Percentiles rank a stretch among this genome's conserved stretches.
These are phyloP conservation scores for Lagenaria siceraria DNA, from an alignment of 306 rosid species.

Conservation along the genomic window DNA sequence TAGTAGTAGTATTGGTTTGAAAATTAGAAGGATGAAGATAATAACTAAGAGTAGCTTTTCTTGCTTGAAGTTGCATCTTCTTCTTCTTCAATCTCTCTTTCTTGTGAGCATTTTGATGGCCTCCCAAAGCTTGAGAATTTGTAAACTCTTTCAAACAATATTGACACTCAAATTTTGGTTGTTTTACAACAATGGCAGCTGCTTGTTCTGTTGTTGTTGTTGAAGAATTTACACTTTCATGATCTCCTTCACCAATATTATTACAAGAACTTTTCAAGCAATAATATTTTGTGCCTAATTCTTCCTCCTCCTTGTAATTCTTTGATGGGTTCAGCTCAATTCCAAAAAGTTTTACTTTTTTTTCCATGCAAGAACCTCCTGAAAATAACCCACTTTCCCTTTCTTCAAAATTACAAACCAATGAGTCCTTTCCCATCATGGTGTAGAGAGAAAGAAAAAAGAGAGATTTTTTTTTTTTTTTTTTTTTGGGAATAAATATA, in stretches of 20 bases:
- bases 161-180: conserved; percentile 64
- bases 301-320: conserved; percentile 12
- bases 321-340: conserved; percentile 54
- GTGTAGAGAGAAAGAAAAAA: background rate
- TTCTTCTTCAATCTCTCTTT: conserved; percentile 96
- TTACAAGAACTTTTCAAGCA: conserved; percentile 22
- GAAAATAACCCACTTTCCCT: conserved; percentile 12
- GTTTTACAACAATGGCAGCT: background rate
- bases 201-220: conserved; percentile 6
- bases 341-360: conserved; percentile 77
- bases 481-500: background rate
- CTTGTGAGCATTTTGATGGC: conserved; percentile 97
- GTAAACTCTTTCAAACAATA: conserved; percentile 77
- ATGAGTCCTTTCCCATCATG: background rate
- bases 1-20: conserved; percentile 29
- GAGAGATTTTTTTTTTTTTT: background rate
- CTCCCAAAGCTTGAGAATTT: conserved; percentile 91
- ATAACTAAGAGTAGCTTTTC: conserved; percentile 51
- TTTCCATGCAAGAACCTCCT: conserved; percentile 29
- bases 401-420: background rate
- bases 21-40: conserved; percentile 50
- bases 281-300: background rate
- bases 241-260: conserved; percentile 37
- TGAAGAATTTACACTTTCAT: conserved; percentile 45
- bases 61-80: conserved; percentile 77